Percentiles rank a stretch among this genome's conserved stretches.
Conservation (phyloP, 2,329 filamentous ascomycete genomes). For the Ceratocystis huliohia region DNA sequence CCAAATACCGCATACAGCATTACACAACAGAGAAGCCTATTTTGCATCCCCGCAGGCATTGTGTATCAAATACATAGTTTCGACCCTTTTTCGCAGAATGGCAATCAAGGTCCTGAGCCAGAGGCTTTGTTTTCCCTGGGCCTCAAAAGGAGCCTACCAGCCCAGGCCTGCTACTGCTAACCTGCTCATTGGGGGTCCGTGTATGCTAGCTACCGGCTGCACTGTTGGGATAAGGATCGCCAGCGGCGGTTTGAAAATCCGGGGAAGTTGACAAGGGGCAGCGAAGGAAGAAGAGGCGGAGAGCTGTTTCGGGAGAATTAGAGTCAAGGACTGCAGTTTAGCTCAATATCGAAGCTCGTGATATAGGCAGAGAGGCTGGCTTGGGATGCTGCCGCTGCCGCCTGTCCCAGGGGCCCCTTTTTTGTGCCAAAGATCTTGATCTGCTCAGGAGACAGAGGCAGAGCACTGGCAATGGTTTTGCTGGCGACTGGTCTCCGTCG, state of each 20-base stretch:
- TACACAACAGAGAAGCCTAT: too few relatives aligned
- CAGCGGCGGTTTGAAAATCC: constrained; percentile 2
- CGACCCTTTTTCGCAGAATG: not conserved
- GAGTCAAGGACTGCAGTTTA: not conserved
- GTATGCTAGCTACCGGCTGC: not conserved
- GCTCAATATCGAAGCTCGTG: not conserved
- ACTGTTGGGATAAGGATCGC: not conserved
- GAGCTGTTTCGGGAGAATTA: not conserved
- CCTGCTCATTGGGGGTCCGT: not conserved
- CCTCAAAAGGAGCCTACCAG: too few relatives aligned
- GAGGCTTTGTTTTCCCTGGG: too few relatives aligned
- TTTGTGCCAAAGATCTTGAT: too few relatives aligned
- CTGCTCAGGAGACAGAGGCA: too few relatives aligned
- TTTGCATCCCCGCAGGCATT: not conserved
- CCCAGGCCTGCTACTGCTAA: not conserved
- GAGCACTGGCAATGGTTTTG: not conserved
- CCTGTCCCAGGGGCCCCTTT: too few relatives aligned
- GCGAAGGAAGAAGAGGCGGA: not conserved
- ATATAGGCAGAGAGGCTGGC: not conserved
- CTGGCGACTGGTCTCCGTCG: not conserved
- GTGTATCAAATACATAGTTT: not conserved
- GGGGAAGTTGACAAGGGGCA: constrained; percentile 9
- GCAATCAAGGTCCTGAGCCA: not conserved
- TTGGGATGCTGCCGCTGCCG: not conserved
- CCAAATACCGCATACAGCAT: not conserved